Conservation (phyloP, 192 early-diverging fungal genomes). For the Geosiphon pyriformis region DNA sequence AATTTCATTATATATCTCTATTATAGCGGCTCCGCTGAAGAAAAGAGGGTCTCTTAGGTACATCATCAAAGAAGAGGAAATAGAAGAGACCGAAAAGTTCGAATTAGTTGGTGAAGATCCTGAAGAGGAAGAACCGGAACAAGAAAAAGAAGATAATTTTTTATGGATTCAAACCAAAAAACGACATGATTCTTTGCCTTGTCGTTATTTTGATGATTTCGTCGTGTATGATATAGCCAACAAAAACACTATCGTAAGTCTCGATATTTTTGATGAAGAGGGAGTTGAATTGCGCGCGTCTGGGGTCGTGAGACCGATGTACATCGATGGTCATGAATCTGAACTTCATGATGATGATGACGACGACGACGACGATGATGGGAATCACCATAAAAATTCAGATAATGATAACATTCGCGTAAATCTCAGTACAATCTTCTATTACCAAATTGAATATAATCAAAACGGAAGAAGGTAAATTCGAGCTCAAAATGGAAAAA, state of each 20-base stretch:
- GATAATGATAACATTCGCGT: too few relatives aligned
- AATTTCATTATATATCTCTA: too few relatives aligned
- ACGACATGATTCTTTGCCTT: constrained; percentile 34
- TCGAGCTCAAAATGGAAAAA: too few relatives aligned
- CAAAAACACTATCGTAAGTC: constrained; percentile 31
- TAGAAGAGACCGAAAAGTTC: constrained; percentile 17
- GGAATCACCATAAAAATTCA: constrained; percentile 7
- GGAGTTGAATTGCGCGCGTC: constrained; percentile 38
- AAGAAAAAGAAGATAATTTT: neutral
- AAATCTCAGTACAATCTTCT: constrained; percentile 26
- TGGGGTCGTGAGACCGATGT: constrained; percentile 45
- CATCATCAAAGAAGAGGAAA: neutral
- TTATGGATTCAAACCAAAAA: too few relatives aligned
- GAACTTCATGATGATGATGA: constrained; percentile 21
- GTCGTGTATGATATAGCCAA: constrained; percentile 39
- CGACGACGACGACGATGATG: constrained; percentile 5
- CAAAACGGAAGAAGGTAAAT: constrained; percentile 12
- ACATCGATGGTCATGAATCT: constrained; percentile 21
- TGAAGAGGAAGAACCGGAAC: neutral
- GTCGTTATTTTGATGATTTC: constrained; percentile 50
- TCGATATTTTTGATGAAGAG: constrained; percentile 45
- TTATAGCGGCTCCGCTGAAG: too few relatives aligned
- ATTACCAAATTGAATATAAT: constrained; percentile 21
- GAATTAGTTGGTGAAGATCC: constrained; percentile 23
- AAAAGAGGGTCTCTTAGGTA: too few relatives aligned